Base-by-base conservation (phyloP, 1,284 basidiomycete species). In the Rhodotorula sp. region DNA sequence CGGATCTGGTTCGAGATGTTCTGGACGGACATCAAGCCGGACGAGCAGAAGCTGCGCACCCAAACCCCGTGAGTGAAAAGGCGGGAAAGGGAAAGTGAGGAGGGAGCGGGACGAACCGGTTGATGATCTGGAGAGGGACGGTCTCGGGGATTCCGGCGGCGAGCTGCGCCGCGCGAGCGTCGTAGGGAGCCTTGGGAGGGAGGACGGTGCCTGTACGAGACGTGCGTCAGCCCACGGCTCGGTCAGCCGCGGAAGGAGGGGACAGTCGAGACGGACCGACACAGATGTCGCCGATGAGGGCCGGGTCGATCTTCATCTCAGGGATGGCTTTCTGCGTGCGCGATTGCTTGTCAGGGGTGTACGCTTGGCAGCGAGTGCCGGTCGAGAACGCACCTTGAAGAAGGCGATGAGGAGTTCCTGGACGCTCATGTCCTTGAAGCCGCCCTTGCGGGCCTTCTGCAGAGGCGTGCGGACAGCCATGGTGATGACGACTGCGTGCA, bases 121-220 rank as follows among this genome's bases (percentile, higher is more conserved):
- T 92, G 77, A 92, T 81, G 59, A 84, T 84, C 78, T 91, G 87
- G 10, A 91, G 81, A 2, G 91, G 89, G 3, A 89, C 87, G 16
- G 84, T 85, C 50, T 89, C 88, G 0, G 91, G 90, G 70, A 91
- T 87, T 9, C 91, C 91, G 30, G 91, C 91, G 6, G 90, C 88
- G 55, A 93, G 84, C 22, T 89, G 86, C 24, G 91, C 88, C 51
- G 87, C 84, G 54, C 89, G 85, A 11, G 88, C 89, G 69, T 87
- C 86, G 65, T 76, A 76, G 30, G 69, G 62, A 18, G 74, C 68
- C 48, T 71, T 70, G 40, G 68, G 73, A 53, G 72, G 64, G 26
- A 73, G 67, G 58, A 72, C 72, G 24, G 68, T 67, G 83, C 85
- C 7, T 85, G 84, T 0, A 86, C 84, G 37, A 89, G 82, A 15